Evolutionary conservation across 192 early-diverging fungal species (phyloP), one percentile per base, ranked within the genome.

Genomic region (Obelidium mucronatum): DNA sequence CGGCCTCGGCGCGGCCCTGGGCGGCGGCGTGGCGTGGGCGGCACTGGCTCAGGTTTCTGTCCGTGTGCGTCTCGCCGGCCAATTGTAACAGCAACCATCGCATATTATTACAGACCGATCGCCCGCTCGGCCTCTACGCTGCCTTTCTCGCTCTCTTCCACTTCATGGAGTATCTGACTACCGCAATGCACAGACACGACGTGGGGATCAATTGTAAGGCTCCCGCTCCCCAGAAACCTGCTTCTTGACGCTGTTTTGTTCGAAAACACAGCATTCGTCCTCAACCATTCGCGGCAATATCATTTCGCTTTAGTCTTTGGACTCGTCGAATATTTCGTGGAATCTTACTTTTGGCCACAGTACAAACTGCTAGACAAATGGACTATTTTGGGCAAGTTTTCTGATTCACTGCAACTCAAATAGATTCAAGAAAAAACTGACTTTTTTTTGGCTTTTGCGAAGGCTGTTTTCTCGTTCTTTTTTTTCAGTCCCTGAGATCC

Each of bases 81-180:
- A n/a, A n/a, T n/a, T n/a, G n/a, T n/a, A n/a, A n/a, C n/a, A n/a
- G n/a, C n/a, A n/a, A n/a, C n/a, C n/a, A n/a, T n/a, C n/a, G 1
- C 26, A 37, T 2, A 37, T 40, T 40, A 52, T n/a, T 42, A 22
- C 67, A 68, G 67, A n/a, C n/a, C 6, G 24, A 31, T n/a, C 24
- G 44, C 1, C 30, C 11, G 3, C 24, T 95, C 52, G 93, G 93
- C 54, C 48, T 93, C 39, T 96, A 90, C 74, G 59, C 95, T 19
- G 80, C 81, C 1, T 75, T 87, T 2, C 80, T 97, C 1, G 84
- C 90, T 2, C 51, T 91, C 11, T 98, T 97, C 76, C 97, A 98
- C 76, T 81, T 90, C 28, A 79, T 94, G 28, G 97, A 98, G 80
- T 98, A 98, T 73, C 62, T 95, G 24, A 83, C 89, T 6, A 96